These are phyloP conservation scores for Huiozyma sinensis DNA, from an alignment of 805 yeast genomes.

Conservation along the genomic window DNA sequence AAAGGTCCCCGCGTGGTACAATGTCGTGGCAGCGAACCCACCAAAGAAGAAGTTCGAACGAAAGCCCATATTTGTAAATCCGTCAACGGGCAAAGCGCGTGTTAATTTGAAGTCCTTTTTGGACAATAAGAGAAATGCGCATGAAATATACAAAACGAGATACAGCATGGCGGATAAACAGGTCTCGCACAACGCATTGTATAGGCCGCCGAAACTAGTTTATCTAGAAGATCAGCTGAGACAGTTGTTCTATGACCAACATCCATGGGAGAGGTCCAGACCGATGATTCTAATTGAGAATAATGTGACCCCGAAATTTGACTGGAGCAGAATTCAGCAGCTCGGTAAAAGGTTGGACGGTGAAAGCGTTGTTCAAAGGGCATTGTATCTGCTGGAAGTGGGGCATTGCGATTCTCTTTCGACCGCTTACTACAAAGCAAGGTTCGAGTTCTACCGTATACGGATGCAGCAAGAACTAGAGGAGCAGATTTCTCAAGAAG, in stretches of 20 bases:
- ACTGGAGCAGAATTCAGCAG: slow-evolving; percentile 78
- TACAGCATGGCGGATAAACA: slow-evolving; percentile 14
- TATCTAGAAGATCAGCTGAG: slow-evolving; percentile 66
- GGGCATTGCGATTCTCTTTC: slow-evolving; percentile 28
- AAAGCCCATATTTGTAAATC: slow-evolving; percentile 20
- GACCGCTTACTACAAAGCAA: slow-evolving; percentile 75
- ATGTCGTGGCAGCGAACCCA: slow-evolving; percentile 73
- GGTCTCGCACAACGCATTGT: slow-evolving; percentile 11
- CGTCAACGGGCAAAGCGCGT: slow-evolving; percentile 6
- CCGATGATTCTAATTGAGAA: slow-evolving; percentile 79
- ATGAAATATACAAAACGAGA: slow-evolving; percentile 29
- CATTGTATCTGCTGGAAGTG: slow-evolving; percentile 42
- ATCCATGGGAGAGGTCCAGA: slow-evolving; percentile 95
- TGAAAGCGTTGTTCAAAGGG: slow-evolving; percentile 74
- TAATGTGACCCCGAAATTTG: slow-evolving; percentile 44
- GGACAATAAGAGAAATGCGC: slow-evolving; percentile 4
- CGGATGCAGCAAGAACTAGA: slow-evolving; percentile 79
- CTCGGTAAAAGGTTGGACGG: slow-evolving; percentile 71
- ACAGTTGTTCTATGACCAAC: slow-evolving; percentile 75
- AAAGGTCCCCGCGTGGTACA: slow-evolving; percentile 80
- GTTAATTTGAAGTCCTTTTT: slow-evolving; percentile 11
- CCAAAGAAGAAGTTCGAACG: slow-evolving; percentile 51
- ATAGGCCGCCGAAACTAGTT: slow-evolving; percentile 23
- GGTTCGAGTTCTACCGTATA: slow-evolving; percentile 78
- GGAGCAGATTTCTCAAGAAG: slow-evolving; percentile 64